phyloP scores from a whole-genome alignment of 2,329 filamentous ascomycete species.

The Westerdykella ornata region DNA sequence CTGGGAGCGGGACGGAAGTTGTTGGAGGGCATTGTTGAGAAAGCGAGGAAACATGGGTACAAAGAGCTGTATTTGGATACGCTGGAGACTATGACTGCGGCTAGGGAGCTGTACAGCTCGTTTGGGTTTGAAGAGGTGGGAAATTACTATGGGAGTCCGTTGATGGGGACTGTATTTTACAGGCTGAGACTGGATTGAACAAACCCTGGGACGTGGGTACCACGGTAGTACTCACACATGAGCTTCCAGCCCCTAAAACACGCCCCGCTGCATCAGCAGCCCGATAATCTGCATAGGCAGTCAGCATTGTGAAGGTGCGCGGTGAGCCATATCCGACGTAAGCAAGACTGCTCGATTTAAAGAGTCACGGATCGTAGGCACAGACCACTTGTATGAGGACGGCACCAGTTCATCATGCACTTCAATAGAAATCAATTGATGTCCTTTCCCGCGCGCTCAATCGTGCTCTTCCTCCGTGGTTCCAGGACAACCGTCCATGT shows the following conservation, averaged over 20 bases:
- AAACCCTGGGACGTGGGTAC: too few species aligned
- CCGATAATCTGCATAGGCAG: too few species aligned
- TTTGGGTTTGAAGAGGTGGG: conserved; percentile 49
- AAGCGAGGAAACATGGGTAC: conserved; percentile 47
- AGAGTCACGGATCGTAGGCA: too few species aligned
- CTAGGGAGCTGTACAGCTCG: conserved; percentile 45
- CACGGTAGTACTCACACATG: too few species aligned
- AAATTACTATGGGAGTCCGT: conserved; percentile 52
- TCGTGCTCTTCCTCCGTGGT: conserved; percentile 75
- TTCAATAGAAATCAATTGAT: too few species aligned
- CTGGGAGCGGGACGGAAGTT: conserved; percentile 46
- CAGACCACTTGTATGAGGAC: too few species aligned
- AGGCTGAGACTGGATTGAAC: conserved; percentile 24
- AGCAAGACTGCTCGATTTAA: too few species aligned
- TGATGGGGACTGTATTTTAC: conserved; percentile 50
- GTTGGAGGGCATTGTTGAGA: conserved; percentile 40
- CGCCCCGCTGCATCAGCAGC: too few species aligned
- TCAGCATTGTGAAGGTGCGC: too few species aligned
- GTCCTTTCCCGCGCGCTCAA: conserved; percentile 32
- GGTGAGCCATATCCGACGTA: too few species aligned
- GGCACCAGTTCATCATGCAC: too few species aligned
- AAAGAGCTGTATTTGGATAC: conserved; percentile 51
- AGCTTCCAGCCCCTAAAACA: too few species aligned
- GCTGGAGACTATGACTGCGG: conserved; percentile 47
- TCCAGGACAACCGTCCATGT: conserved; percentile 86